Evolutionary conservation across 2,329 filamentous ascomycete genomes (phyloP).

Genomic region (Xylaria sp.): DNA sequence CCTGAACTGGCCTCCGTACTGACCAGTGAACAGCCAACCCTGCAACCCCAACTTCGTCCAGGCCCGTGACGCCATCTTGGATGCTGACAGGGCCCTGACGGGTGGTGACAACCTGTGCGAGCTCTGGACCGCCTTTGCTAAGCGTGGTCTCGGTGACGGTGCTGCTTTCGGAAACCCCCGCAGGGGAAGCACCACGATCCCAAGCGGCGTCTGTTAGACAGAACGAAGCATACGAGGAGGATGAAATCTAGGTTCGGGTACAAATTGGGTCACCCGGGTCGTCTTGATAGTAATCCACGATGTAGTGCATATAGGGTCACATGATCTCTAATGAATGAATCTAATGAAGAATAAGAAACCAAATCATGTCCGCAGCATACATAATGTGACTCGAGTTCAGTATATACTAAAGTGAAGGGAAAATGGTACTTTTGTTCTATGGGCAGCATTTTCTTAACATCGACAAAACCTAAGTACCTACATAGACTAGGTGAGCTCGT

Average conservation of each 20-base stretch:
- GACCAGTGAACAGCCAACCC: constrained; percentile 45
- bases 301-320: constrained; percentile 1
- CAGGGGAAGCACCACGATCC: constrained; percentile 40
- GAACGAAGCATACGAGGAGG: background rate
- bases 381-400: background rate
- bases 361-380: background rate
- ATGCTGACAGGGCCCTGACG: constrained; percentile 55
- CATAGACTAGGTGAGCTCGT: too few relatives aligned
- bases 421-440: background rate
- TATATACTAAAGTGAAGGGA: background rate
- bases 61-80: constrained; percentile 55
- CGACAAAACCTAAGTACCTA: too few relatives aligned
- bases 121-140: constrained; percentile 58
- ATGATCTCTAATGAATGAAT: background rate
- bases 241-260: background rate
- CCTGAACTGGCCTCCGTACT: background rate
- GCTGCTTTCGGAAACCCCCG: constrained; percentile 36
- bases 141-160: constrained; percentile 52
- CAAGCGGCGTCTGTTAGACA: constrained; percentile 40
- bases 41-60: constrained; percentile 56
- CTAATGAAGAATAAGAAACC: background rate
- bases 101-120: constrained; percentile 53
- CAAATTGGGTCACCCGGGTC: background rate
- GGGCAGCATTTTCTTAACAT: background rate
- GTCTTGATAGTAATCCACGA: background rate